Evolutionary conservation across 306 rosid species (phyloP).

Genomic region (Trifolium repens): DNA sequence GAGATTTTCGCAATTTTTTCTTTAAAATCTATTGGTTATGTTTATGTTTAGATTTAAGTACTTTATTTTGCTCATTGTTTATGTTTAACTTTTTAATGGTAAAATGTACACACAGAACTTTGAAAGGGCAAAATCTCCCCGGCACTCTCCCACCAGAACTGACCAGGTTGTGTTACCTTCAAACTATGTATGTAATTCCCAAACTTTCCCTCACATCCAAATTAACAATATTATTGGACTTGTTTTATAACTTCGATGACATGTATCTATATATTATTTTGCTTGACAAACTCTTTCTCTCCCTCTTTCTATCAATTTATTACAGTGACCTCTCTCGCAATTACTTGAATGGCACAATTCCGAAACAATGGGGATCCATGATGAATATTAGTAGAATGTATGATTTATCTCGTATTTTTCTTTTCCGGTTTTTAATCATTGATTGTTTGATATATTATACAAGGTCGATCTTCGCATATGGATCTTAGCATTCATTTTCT

Average conservation of each 20-base stretch:
- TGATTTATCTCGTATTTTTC: background rate
- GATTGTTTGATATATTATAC: no score
- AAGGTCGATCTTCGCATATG: no score
- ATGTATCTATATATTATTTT: slow-evolving; percentile 11
- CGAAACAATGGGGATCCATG: slow-evolving; percentile 62
- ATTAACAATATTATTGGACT: background rate
- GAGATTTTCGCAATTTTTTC: background rate
- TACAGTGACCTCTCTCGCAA: slow-evolving; percentile 57
- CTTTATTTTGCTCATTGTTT: no score
- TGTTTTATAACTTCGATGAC: background rate
- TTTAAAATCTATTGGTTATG: no score
- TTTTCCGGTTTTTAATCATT: background rate
- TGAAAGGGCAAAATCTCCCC: slow-evolving; percentile 47
- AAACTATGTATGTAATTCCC: slow-evolving; percentile 51
- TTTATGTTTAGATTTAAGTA: no score
- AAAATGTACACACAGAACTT: slow-evolving; percentile 32
- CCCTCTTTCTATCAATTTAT: no score
- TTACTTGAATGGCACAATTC: slow-evolving; percentile 64
- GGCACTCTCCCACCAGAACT: slow-evolving; percentile 63
- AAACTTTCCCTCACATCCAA: background rate
- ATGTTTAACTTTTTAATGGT: background rate
- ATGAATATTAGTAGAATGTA: slow-evolving; percentile 49
- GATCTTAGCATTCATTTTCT: background rate
- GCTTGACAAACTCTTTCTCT: background rate
- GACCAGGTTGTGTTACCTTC: slow-evolving; percentile 48